phyloP scores from a whole-genome alignment of 495 filamentous ascomycete species.

The Glonium stellatum region DNA sequence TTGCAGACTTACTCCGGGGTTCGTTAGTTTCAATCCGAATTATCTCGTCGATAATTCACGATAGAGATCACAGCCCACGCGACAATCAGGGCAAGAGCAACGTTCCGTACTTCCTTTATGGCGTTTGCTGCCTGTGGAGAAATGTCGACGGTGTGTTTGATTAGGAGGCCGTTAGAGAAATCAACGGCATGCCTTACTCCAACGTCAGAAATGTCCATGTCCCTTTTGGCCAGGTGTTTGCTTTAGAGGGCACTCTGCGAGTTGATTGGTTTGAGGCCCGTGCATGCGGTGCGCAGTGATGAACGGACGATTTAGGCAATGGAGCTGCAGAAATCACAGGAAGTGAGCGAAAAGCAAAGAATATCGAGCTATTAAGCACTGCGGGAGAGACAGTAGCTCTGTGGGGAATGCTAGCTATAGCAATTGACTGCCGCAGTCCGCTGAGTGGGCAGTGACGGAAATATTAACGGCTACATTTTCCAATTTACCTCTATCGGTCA shows the following conservation, averaged over 20 bases:
- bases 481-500: neutral
- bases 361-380: neutral
- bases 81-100: slow-evolving; percentile 45
- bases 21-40: neutral
- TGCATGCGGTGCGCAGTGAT: neutral
- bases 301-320: neutral
- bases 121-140: slow-evolving; percentile 43
- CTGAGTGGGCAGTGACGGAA: neutral
- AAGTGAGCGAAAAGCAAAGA: neutral
- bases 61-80: slow-evolving; percentile 45
- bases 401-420: neutral
- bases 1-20: neutral
- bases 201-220: slow-evolving; percentile 48
- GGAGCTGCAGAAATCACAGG: neutral
- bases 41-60: slow-evolving; percentile 25
- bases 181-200: slow-evolving; percentile 45
- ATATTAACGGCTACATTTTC: slow-evolving; percentile 1
- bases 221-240: slow-evolving; percentile 7
- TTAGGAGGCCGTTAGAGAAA: slow-evolving; percentile 39
- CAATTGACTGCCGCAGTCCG: neutral
- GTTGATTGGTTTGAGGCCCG: slow-evolving; percentile 6
- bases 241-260: neutral
- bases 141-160: slow-evolving; percentile 44
- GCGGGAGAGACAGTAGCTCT: neutral
- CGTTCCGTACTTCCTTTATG: slow-evolving; percentile 42